Percentiles rank a stretch among this genome's conserved stretches.
Conservation (phyloP, 805 yeast genomes). For the Wickerhamiella galacta region DNA sequence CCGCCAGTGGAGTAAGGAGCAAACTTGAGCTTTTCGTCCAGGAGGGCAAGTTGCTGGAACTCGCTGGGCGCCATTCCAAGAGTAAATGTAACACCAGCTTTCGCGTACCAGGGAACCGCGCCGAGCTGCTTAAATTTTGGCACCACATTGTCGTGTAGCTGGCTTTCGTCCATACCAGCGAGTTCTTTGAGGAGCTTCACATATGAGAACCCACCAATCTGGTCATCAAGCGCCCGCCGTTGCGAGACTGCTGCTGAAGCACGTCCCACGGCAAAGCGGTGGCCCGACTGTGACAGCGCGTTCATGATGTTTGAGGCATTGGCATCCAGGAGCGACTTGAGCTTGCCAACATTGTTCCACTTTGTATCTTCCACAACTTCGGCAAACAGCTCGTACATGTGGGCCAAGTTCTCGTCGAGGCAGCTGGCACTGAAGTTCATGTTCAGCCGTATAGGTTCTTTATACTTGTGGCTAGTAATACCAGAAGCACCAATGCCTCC, state of each 20-base stretch:
- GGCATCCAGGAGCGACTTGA: conserved; percentile 55
- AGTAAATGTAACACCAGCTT: conserved; percentile 17
- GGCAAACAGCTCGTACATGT: conserved; percentile 48
- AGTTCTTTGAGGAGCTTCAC: conserved; percentile 50
- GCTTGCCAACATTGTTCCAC: conserved; percentile 47
- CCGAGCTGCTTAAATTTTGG: conserved; percentile 35
- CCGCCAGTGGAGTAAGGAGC: conserved; percentile 1
- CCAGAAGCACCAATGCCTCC: conserved; percentile 63
- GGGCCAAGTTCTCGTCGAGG: conserved; percentile 42
- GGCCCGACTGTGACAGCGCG: conserved; percentile 74
- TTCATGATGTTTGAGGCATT: conserved; percentile 64
- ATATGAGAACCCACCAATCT: conserved; percentile 60
- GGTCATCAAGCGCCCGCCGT: conserved; percentile 43
- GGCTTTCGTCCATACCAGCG: conserved; percentile 34
- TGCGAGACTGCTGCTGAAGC: conserved; percentile 50
- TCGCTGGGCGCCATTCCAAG: conserved; percentile 11
- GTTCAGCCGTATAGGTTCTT: conserved; percentile 8
- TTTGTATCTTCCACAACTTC: conserved; percentile 57
- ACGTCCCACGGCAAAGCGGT: conserved; percentile 55
- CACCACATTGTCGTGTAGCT: conserved; percentile 35
- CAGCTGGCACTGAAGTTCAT: conserved; percentile 11
- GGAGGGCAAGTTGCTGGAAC: conserved; percentile 1
- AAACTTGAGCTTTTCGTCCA: conserved; percentile 4
- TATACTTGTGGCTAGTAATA: conserved; percentile 7
- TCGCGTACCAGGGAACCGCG: conserved; percentile 10